Evolutionary conservation across 768 basidiomycete species (phyloP).

Genomic region (Strobilomyces confusus): DNA sequence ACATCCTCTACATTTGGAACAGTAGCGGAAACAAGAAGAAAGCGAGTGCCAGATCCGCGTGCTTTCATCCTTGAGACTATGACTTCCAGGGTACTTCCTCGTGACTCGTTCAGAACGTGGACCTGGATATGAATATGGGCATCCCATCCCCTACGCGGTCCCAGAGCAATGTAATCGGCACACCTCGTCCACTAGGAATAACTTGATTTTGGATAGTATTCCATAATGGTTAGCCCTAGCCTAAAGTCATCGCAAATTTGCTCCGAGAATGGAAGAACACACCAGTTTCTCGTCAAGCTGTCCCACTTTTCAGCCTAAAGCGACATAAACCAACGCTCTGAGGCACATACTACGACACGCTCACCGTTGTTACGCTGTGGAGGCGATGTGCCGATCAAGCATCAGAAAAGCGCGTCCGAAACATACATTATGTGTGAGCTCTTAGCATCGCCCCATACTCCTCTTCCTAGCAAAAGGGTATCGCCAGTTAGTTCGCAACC

Average conservation of each 20-base stretch:
- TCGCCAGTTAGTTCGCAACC: slow-evolving; percentile 93
- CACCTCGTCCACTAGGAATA: slow-evolving; percentile 93
- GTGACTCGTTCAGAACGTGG: slow-evolving; percentile 84
- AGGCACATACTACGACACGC: slow-evolving; percentile 5
- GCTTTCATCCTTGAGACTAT: slow-evolving; percentile 92
- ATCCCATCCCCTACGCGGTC: background rate
- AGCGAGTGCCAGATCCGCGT: slow-evolving; percentile 65
- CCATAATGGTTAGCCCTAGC: slow-evolving; percentile 58
- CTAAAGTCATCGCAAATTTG: slow-evolving; percentile 4
- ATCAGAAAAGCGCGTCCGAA: background rate
- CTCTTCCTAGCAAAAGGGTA: slow-evolving; percentile 62
- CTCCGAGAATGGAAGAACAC: slow-evolving; percentile 31
- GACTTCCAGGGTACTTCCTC: slow-evolving; percentile 92
- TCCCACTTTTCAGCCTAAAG: slow-evolving; percentile 94
- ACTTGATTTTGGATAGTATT: slow-evolving; percentile 63
- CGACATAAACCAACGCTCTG: background rate
- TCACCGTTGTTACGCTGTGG: slow-evolving; percentile 72
- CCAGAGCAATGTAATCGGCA: slow-evolving; percentile 2
- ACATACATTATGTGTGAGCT: slow-evolving; percentile 75
- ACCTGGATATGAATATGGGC: slow-evolving; percentile 47
- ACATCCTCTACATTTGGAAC: slow-evolving; percentile 92
- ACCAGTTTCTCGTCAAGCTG: slow-evolving; percentile 87
- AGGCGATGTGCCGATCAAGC: slow-evolving; percentile 1
- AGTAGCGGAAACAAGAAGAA: slow-evolving; percentile 89
- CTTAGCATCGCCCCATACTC: slow-evolving; percentile 70